Evolutionary conservation across 768 basidiomycete species (phyloP), one percentile per base, ranked within the genome.

Genomic region (Lenzites betulinus): DNA sequence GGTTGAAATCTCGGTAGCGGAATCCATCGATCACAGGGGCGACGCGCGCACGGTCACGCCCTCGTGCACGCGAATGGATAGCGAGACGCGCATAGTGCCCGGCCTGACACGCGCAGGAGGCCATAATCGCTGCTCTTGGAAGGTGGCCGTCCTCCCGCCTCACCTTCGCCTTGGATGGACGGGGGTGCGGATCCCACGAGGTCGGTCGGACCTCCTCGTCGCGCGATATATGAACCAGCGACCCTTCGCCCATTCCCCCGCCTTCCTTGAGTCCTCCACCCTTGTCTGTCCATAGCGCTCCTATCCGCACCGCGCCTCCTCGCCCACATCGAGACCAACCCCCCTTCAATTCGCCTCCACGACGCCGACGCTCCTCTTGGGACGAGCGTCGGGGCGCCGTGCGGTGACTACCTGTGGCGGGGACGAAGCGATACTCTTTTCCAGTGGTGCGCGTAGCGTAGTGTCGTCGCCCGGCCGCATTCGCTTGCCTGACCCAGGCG

Each of bases 121-220:
- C 33, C 46, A 16, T 3, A 42, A 12, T 56, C 18, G 23, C 54
- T 48, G 54, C 54, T 48, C 46, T 56, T 44, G 54, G 54, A 38
- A 49, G 35, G 28, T 42, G 44, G 51, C 25, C 26, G 51, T 23
- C 41, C 23, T 44, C 23, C 58, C 38, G 58, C 51, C 35, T 39
- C 15, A 47, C 52, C 36, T 46, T 41, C 44, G 28, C 44, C 52
- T 46, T 33, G 38, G 25, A 18, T 53, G 36, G 36, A 26, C 28
- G 18, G 52, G 38, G 26, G 59, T 50, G 59, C 28, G 59, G 59
- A 30, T 36, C 25, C 44, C 59, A 60, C 59, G 59, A 47, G 59
- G 59, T 60, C 38, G 51, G 44, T n/a, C 51, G 42, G 41, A 51
- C 36, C 47, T 30, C 36, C 16, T 49, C 57, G 49, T 51, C 50